Base-by-base conservation (phyloP, 2,329 filamentous ascomycete genomes). In the Akanthomyces lecanii region DNA sequence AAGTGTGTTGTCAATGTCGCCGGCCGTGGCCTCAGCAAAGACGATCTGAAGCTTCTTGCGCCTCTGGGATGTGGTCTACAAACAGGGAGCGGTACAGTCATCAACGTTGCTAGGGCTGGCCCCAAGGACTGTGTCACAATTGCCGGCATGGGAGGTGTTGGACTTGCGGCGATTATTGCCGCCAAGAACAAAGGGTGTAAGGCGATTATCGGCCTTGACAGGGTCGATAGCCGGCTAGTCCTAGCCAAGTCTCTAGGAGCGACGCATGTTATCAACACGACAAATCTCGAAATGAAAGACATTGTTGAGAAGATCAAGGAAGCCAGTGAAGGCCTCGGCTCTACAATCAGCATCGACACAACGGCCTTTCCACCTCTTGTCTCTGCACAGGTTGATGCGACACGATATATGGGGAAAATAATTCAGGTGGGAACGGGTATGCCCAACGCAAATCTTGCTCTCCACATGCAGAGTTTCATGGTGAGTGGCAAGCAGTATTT, bases 341-440 rank as follows among this genome's bases (percentile, higher is more conserved):
- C 78, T 0, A 78, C 76, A 2, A 71, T 82, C 40, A 75, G 74
- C 5, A 74, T 85, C 57, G 82, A 85, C 61, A 83, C 81, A 0
- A 83, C 79, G 1, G 82, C 79, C 0, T 76, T 44, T 63, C 75
- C 45, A 64, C 82, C 62, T 70, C 59, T 69, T 2, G 60, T 83
- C 18, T 71, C 77, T 10, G 77, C 77, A 4, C 76, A 74, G 1
- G 65, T 82, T 2, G 72, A 77, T 2, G 75, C 75, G 40, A 75
- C 80, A 5, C 71, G 77, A 14, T 76, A 76, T 36, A 75, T 75
- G 63, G 82, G 81, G 1, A 79, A 78, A 64, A 74, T 82, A 30
- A 75, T 83, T 6, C 78, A 82, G 66, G 78, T 84, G 21, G 82
- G 82, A 0, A 77, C 77, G 0, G 75, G 81, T 5, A 76, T 77